phyloP scores from a whole-genome alignment of 805 yeast species.

The Hyphopichia homilentoma region DNA sequence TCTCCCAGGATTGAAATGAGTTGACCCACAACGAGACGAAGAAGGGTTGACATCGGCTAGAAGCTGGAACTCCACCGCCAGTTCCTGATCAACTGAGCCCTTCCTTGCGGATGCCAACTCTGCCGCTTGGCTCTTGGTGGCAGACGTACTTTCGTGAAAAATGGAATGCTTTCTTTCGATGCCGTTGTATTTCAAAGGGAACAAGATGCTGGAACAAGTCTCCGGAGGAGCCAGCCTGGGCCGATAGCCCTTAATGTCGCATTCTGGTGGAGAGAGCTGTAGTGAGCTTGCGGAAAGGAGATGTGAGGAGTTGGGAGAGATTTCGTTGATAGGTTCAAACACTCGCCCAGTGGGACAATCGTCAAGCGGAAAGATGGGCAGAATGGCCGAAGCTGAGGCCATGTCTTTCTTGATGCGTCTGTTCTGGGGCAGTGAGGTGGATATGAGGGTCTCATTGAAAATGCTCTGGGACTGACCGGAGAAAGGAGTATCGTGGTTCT shows the following conservation, averaged over 20 bases:
- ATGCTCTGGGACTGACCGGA: constrained; percentile 12
- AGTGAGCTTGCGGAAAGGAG: neutral
- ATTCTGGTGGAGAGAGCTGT: too few relatives aligned
- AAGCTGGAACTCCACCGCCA: too few relatives aligned
- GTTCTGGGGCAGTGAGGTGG: too few relatives aligned
- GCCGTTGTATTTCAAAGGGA: constrained; percentile 11
- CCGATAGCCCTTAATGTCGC: too few relatives aligned
- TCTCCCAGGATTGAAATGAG: neutral
- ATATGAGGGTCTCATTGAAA: constrained; percentile 14
- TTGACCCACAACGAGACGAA: too few relatives aligned
- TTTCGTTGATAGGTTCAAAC: constrained; percentile 5
- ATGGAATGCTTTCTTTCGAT: constrained; percentile 7
- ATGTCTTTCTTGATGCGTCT: too few relatives aligned
- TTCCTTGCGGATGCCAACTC: too few relatives aligned
- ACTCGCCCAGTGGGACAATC: neutral
- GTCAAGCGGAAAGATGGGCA: too few relatives aligned
- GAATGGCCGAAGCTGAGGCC: too few relatives aligned
- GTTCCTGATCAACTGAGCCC: too few relatives aligned
- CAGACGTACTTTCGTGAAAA: constrained; percentile 11
- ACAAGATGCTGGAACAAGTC: constrained; percentile 12
- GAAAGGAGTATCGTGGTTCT: neutral
- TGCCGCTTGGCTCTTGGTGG: neutral
- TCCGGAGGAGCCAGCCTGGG: too few relatives aligned
- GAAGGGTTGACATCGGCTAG: too few relatives aligned
- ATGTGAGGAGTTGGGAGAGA: constrained; percentile 7